A percentile compares a stretch with the other conserved stretches of the same genome.
phyloP scores from a whole-genome alignment of 805 yeast species.

The Ogataea polymorpha region DNA sequence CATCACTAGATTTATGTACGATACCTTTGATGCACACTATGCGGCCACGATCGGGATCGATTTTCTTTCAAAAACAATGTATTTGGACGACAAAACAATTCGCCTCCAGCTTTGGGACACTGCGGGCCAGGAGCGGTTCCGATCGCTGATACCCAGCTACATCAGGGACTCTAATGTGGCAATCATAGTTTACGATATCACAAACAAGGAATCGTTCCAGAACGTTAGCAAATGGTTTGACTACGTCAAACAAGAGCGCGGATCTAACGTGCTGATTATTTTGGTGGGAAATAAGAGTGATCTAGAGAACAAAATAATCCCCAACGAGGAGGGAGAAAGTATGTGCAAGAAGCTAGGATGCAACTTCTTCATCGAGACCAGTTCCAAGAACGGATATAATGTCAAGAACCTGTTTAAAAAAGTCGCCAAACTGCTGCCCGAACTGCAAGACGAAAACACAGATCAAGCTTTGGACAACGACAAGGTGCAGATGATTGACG shows the following conservation, averaged over 20 bases:
- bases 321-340: conserved; percentile 79
- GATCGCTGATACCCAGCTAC: conserved; percentile 92
- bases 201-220: conserved; percentile 79
- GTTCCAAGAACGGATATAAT: conserved; percentile 92
- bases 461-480: conserved; percentile 22
- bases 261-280: conserved; percentile 81
- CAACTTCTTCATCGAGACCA: conserved; percentile 82
- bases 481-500: conserved; percentile 43
- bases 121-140: conserved; percentile 94
- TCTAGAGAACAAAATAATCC: conserved; percentile 78
- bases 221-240: conserved; percentile 89
- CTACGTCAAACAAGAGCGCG: conserved; percentile 91
- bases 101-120: conserved; percentile 97
- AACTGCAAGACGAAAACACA: conserved; percentile 43
- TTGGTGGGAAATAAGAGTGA: conserved; percentile 92
- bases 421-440: conserved; percentile 89
- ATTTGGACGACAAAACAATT: conserved; percentile 91
- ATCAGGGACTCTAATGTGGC: conserved; percentile 98
- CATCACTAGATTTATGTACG: conserved; percentile 97
- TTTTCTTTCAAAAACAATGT: conserved; percentile 89
- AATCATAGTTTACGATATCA: conserved; percentile 90
- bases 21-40: conserved; percentile 93
- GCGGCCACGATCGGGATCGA: conserved; percentile 97
- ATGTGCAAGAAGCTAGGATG: conserved; percentile 72
- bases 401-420: conserved; percentile 86